Conservation (phyloP, 495 filamentous ascomycete genomes). For the Chaetomium tenue region DNA sequence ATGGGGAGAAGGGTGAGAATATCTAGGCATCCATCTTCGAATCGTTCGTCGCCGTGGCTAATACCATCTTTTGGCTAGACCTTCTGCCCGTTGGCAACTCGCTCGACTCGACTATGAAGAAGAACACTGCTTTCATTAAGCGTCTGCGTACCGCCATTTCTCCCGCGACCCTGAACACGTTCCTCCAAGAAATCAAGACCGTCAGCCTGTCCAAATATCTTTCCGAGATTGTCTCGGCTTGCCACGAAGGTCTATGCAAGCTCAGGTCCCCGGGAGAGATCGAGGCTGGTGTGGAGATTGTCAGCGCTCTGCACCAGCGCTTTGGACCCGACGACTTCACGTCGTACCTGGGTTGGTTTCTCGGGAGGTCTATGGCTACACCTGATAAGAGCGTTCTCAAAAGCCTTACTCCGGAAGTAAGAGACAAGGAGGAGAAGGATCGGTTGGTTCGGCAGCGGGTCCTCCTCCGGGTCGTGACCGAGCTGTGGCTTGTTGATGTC, state of each 20-base stretch:
- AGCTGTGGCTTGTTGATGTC: conserved; percentile 92
- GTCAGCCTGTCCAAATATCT: conserved; percentile 96
- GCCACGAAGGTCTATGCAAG: conserved; percentile 90
- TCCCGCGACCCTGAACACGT: conserved; percentile 70
- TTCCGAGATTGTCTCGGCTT: conserved; percentile 96
- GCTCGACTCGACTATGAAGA: conserved; percentile 95
- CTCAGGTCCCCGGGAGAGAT: conserved; percentile 88
- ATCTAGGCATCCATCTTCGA: neutral
- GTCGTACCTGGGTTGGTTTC: conserved; percentile 83
- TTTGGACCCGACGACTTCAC: conserved; percentile 93
- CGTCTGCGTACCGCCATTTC: conserved; percentile 87
- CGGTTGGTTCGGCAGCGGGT: conserved; percentile 80
- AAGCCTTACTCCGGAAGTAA: conserved; percentile 69
- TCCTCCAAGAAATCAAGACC: conserved; percentile 87
- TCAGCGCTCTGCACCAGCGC: conserved; percentile 91
- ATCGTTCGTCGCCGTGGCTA: neutral
- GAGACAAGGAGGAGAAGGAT: conserved; percentile 95
- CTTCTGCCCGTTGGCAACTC: conserved; percentile 74
- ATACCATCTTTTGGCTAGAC: conserved; percentile 49
- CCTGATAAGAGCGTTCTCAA: conserved; percentile 87
- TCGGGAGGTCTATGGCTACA: conserved; percentile 88
- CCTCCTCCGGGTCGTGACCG: conserved; percentile 84
- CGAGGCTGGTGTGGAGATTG: conserved; percentile 85
- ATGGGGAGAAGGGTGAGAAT: conserved; percentile 73
- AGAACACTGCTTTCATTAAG: conserved; percentile 99